phyloP scores from a whole-genome alignment of 2,329 filamentous ascomycete genomes.

The Diaporthe sp. region DNA sequence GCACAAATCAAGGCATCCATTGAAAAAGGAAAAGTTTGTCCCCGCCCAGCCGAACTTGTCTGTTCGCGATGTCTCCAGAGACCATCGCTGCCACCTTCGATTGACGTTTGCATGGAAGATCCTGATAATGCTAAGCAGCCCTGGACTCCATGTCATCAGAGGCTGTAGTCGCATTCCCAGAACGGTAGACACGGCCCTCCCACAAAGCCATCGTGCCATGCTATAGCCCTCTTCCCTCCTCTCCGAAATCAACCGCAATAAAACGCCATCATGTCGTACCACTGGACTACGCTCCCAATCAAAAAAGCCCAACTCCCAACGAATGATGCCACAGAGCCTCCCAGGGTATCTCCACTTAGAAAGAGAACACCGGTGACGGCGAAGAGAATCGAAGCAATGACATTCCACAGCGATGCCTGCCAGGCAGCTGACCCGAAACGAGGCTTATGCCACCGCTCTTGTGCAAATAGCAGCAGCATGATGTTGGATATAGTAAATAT shows the following conservation, averaged over 20 bases:
- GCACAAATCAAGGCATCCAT: background rate
- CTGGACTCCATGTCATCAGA: background rate
- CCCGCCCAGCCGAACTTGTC: background rate
- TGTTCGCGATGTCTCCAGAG: background rate
- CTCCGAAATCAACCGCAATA: conserved; percentile 15
- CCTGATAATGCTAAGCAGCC: background rate
- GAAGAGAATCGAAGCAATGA: conserved; percentile 1
- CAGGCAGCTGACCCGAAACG: background rate
- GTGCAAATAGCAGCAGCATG: conserved; percentile 1
- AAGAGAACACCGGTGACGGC: background rate
- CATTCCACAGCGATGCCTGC: conserved; percentile 7
- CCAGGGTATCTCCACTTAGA: background rate
- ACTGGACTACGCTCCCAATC: conserved; percentile 42
- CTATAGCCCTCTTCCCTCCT: background rate
- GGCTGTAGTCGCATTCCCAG: background rate
- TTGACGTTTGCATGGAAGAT: background rate
- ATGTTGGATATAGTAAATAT: conserved; percentile 13
- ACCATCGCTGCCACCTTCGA: background rate
- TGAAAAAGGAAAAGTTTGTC: background rate
- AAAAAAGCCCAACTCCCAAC: conserved; percentile 40
- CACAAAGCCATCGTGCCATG: background rate
- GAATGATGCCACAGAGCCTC: conserved; percentile 29
- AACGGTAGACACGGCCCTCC: background rate
- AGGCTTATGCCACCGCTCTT: conserved; percentile 21
- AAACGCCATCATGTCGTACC: conserved; percentile 46